A percentile compares a stretch with the other conserved stretches of the same genome.
These are phyloP conservation scores for Podospora sp. DNA, from an alignment of 495 filamentous ascomycete genomes.

Conservation along the genomic window DNA sequence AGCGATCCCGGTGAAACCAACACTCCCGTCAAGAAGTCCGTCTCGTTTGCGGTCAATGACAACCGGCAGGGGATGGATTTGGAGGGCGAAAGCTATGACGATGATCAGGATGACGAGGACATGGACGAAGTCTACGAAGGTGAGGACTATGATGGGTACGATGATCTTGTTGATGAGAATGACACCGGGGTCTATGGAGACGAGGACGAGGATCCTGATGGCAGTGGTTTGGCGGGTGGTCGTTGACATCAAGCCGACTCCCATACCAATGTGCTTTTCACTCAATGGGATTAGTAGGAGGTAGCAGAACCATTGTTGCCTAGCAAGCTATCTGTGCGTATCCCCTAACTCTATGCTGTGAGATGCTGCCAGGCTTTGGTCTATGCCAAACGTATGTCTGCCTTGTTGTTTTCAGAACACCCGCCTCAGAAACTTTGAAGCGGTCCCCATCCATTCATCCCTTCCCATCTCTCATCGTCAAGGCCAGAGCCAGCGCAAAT, in stretches of 20 bases:
- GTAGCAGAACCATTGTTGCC: neutral
- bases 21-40: neutral
- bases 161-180: neutral
- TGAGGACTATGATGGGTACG: slow-evolving; percentile 21
- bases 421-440: neutral
- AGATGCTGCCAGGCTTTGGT: neutral
- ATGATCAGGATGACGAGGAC: slow-evolving; percentile 27
- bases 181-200: neutral
- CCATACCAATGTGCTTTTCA: neutral
- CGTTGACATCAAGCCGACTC: neutral
- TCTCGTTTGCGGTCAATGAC: neutral
- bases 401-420: too few relatives aligned
- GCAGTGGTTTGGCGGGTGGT: neutral
- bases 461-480: neutral
- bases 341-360: neutral
- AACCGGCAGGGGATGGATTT: slow-evolving; percentile 23
- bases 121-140: slow-evolving; percentile 28
- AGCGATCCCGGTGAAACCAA: neutral
- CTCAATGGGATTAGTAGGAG: too few relatives aligned
- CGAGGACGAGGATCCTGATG: neutral
- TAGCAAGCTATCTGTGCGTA: neutral
- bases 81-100: slow-evolving; percentile 27
- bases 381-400: neutral
- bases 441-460: neutral
- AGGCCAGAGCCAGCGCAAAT: neutral